These are phyloP conservation scores for Magnolia changhungtana DNA, from an alignment of 164 flowering plant species.

Conservation along the genomic window DNA sequence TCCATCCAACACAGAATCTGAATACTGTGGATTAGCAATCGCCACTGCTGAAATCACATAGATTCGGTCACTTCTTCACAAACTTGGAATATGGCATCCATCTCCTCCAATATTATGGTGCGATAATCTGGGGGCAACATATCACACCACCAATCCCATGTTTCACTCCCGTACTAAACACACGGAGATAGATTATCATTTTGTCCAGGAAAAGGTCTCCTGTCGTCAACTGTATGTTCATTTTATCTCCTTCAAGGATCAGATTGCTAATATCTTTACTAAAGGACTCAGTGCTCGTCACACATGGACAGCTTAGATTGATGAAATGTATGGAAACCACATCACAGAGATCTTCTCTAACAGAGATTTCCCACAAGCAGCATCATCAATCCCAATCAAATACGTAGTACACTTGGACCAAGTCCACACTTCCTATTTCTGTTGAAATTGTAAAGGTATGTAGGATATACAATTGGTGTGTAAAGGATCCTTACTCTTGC, in stretches of 20 bases:
- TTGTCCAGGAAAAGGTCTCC: neutral
- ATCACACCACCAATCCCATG: neutral
- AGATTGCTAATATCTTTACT: neutral
- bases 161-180: neutral
- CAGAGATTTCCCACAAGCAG: too few species aligned
- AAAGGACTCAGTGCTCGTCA: neutral
- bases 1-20: neutral
- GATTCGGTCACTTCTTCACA: neutral
- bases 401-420: too few species aligned
- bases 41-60: neutral
- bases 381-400: too few species aligned
- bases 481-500: too few species aligned
- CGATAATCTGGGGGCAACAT: neutral
- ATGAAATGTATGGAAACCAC: too few species aligned
- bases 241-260: neutral
- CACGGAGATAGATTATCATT: neutral
- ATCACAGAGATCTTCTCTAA: too few species aligned
- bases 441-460: too few species aligned
- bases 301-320: too few species aligned
- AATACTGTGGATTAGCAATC: neutral
- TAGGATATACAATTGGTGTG: too few species aligned
- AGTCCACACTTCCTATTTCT: too few species aligned
- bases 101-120: conserved; percentile 3
- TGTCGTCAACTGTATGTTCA: neutral
- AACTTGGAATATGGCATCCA: neutral